A percentile compares a stretch with the other conserved stretches of the same genome.
Evolutionary conservation across 208 protist genomes (phyloP).

Genomic region (Polymyxa betae): DNA sequence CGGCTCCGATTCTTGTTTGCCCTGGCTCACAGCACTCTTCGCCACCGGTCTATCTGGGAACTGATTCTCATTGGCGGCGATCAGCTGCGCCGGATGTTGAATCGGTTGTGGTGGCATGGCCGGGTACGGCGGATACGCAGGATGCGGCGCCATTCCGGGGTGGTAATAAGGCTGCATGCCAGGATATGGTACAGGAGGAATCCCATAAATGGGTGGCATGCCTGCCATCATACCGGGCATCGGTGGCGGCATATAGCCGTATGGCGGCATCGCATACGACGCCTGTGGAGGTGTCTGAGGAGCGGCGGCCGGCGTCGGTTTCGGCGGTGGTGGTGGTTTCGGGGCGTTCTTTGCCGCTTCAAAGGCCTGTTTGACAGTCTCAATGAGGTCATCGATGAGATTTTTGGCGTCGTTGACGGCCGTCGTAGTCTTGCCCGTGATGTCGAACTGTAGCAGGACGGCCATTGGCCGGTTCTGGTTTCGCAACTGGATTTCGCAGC

Average conservation of each 20-base stretch:
- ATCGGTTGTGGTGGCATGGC: not conserved
- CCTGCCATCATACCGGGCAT: too few species aligned
- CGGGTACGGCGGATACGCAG: not conserved
- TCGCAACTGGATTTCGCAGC: not conserved
- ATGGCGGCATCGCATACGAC: not conserved
- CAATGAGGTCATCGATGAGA: not conserved
- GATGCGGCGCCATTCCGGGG: not conserved
- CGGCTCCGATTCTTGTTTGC: too few species aligned
- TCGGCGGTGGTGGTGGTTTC: not conserved
- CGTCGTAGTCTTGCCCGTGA: not conserved
- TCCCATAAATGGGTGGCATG: not conserved
- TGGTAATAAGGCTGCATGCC: not conserved
- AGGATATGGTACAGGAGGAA: not conserved
- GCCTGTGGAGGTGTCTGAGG: not conserved
- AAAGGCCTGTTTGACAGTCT: not conserved
- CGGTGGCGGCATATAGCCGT: not conserved
- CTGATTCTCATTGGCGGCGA: too few species aligned
- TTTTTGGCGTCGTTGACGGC: not conserved
- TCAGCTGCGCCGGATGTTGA: too few species aligned
- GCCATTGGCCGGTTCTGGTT: not conserved
- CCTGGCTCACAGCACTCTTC: too few species aligned
- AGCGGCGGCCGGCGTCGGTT: not conserved
- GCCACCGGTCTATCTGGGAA: too few species aligned
- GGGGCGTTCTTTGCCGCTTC: not conserved
- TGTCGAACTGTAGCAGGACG: not conserved